Conservation (phyloP, 345 rosid genomes). For the Pistacia atlantica region DNA sequence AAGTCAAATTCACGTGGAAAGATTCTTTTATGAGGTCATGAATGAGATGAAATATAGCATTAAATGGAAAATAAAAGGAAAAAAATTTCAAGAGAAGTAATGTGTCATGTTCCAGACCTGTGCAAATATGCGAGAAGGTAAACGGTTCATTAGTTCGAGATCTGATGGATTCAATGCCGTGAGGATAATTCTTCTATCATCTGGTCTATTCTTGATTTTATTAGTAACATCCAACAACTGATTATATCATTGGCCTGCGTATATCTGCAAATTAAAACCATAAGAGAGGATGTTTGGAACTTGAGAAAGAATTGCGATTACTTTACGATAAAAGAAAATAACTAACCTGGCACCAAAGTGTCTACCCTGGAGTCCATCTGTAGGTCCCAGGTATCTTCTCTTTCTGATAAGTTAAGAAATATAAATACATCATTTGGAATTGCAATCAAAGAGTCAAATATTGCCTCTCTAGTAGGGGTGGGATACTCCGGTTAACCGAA, state of each 20-base stretch:
- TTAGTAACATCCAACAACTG: slow-evolving; percentile 83
- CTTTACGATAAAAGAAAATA: no score
- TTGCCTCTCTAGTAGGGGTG: not conserved
- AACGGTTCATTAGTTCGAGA: slow-evolving; percentile 67
- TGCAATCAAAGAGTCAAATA: not conserved
- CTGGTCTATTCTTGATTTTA: slow-evolving; percentile 89
- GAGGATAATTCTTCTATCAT: slow-evolving; percentile 87
- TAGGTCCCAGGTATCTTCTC: not conserved
- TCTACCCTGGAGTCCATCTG: not conserved
- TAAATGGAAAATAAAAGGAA: no score
- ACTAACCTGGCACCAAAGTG: no score
- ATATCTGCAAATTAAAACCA: slow-evolving; percentile 49
- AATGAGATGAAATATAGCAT: no score
- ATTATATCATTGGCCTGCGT: slow-evolving; percentile 93
- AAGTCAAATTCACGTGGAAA: no score
- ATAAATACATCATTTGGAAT: no score
- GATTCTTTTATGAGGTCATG: no score
- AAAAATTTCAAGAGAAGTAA: no score
- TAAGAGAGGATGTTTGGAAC: not conserved
- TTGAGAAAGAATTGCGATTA: no score
- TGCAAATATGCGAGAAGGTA: slow-evolving; percentile 99
- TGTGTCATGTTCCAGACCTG: slow-evolving; percentile 45
- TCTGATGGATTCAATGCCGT: slow-evolving; percentile 99
- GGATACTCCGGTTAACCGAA: no score
- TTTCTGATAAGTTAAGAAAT: no score